phyloP scores from a whole-genome alignment of 2,329 filamentous ascomycete genomes.

The Penicillium sclerotiorum region DNA sequence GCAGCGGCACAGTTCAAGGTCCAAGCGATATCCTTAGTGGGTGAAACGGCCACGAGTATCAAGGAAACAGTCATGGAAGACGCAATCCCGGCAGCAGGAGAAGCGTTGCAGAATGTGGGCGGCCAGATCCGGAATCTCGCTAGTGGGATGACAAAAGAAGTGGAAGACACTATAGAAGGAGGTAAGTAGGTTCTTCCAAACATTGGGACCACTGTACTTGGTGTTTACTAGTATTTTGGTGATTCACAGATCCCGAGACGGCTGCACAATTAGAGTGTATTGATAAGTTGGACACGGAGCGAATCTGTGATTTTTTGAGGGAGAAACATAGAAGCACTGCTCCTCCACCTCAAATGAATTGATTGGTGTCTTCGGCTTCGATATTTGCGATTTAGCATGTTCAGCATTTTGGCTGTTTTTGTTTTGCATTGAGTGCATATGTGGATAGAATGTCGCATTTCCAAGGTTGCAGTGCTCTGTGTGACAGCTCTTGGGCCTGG shows the following conservation, averaged over 20 bases:
- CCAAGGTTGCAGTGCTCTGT: too few relatives aligned
- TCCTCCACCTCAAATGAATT: conserved; percentile 9
- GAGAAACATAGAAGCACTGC: conserved; percentile 32
- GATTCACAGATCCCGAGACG: not conserved
- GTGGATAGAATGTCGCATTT: too few relatives aligned
- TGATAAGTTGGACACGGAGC: conserved; percentile 33
- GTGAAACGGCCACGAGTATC: conserved; percentile 5
- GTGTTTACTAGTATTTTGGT: not conserved
- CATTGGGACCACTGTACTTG: too few relatives aligned
- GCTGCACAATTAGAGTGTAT: conserved; percentile 20
- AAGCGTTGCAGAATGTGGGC: conserved; percentile 16
- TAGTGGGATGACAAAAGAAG: not conserved
- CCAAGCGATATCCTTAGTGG: conserved; percentile 7
- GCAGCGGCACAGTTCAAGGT: conserved; percentile 14
- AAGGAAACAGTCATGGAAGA: conserved; percentile 20
- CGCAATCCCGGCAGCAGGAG: conserved; percentile 14
- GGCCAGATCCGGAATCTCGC: conserved; percentile 4
- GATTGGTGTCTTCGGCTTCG: conserved; percentile 45
- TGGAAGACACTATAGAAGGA: not conserved
- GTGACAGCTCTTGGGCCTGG: too few relatives aligned
- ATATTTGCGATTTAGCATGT: not conserved
- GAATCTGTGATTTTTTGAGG: conserved; percentile 35
- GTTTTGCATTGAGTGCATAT: not conserved
- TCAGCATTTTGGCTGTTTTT: not conserved
- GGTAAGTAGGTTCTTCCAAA: not conserved